Evolutionary conservation across 2,329 filamentous ascomycete species (phyloP).

Genomic region (Aspergillus fumigatiaffinis): DNA sequence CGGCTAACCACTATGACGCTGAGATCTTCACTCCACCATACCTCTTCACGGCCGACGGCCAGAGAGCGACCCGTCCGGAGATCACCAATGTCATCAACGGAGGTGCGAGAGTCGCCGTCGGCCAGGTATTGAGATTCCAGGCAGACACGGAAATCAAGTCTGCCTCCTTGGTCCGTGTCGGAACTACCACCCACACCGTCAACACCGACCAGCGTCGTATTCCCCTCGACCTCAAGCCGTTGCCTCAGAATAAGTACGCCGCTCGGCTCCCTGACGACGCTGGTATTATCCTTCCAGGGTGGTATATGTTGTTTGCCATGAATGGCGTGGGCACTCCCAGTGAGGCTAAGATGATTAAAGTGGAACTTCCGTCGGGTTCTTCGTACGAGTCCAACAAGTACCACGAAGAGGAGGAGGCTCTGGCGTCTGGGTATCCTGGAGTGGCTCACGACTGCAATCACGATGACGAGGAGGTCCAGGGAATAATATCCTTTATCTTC

Average conservation of each 20-base stretch:
- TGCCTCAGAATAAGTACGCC: background rate
- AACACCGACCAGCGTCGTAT: slow-evolving; percentile 59
- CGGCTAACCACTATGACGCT: slow-evolving; percentile 51
- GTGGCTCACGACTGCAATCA: background rate
- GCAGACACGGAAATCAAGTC: slow-evolving; percentile 13
- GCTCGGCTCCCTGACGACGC: slow-evolving; percentile 42
- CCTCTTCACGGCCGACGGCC: slow-evolving; percentile 36
- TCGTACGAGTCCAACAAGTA: background rate
- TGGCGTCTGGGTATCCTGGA: background rate
- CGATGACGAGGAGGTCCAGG: background rate
- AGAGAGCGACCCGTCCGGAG: background rate
- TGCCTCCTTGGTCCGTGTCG: slow-evolving; percentile 46
- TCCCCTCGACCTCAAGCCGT: slow-evolving; percentile 29
- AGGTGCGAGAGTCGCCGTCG: background rate
- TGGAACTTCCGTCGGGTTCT: background rate
- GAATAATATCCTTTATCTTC: background rate
- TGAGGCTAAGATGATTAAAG: slow-evolving; percentile 40
- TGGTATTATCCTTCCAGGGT: slow-evolving; percentile 51
- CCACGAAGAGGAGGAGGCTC: background rate
- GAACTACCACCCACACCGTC: slow-evolving; percentile 52
- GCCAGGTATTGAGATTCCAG: background rate
- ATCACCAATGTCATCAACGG: background rate
- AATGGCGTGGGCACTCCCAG: slow-evolving; percentile 43
- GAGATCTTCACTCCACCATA: slow-evolving; percentile 57
- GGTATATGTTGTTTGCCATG: slow-evolving; percentile 53